Conservation (phyloP, 108 stramenopile genomes). For the Phaeodactylum tricornutum region DNA sequence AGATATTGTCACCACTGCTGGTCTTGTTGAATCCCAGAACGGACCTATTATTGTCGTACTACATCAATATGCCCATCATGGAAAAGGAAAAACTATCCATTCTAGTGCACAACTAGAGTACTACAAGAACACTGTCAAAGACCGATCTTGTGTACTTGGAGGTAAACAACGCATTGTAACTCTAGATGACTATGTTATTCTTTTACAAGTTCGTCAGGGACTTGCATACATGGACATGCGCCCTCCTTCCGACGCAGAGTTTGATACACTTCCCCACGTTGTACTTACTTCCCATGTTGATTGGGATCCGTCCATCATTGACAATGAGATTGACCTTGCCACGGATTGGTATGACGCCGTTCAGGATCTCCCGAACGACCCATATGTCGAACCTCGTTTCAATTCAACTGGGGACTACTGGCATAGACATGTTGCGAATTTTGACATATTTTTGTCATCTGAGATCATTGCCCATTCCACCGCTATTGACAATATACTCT, state of each 20-base stretch:
- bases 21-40: neutral
- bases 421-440: no score
- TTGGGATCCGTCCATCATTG: slow-evolving; percentile 19
- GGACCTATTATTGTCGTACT: slow-evolving; percentile 7
- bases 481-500: no score
- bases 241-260: neutral
- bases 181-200: slow-evolving; percentile 5
- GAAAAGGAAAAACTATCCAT: slow-evolving; percentile 10
- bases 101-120: slow-evolving; percentile 3
- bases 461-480: no score
- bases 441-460: no score
- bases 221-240: no score
- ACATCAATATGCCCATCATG: slow-evolving; percentile 8
- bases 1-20: slow-evolving; percentile 16
- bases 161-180: slow-evolving; percentile 14
- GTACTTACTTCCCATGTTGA: slow-evolving; percentile 1
- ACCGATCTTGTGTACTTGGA: slow-evolving; percentile 9
- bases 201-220: no score
- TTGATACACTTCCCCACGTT: slow-evolving; percentile 8
- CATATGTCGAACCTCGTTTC: no score
- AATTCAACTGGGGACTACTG: no score
- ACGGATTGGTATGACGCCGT: neutral
- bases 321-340: neutral
- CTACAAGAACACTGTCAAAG: neutral
- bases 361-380: no score